These are phyloP conservation scores for Pestalotiopsis sp. DNA, from an alignment of 2,329 filamentous ascomycete species.

Conservation along the genomic window DNA sequence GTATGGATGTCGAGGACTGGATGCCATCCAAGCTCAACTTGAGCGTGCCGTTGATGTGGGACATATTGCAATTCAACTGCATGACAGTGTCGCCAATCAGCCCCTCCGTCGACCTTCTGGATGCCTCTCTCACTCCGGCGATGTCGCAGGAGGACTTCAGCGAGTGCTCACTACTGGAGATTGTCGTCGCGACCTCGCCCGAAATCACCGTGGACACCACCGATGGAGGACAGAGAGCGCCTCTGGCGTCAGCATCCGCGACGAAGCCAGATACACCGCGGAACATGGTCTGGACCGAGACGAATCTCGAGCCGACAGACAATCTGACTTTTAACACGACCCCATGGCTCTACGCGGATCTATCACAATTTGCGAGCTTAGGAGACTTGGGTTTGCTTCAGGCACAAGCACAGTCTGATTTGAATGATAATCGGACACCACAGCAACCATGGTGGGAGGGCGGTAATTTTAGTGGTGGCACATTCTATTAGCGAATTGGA, in stretches of 20 bases:
- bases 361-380: slow-evolving; percentile 40
- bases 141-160: slow-evolving; percentile 32
- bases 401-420: slow-evolving; percentile 27
- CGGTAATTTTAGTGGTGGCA: slow-evolving; percentile 39
- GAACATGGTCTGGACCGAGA: slow-evolving; percentile 29
- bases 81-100: slow-evolving; percentile 38
- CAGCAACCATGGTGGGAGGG: slow-evolving; percentile 41
- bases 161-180: slow-evolving; percentile 46
- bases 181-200: slow-evolving; percentile 53
- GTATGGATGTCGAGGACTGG: slow-evolving; percentile 52
- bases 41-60: slow-evolving; percentile 56
- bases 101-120: slow-evolving; percentile 41
- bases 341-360: slow-evolving; percentile 46
- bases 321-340: slow-evolving; percentile 43
- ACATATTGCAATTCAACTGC: slow-evolving; percentile 51
- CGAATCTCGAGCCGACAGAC: slow-evolving; percentile 35
- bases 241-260: slow-evolving; percentile 35
- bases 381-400: slow-evolving; percentile 38
- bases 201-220: slow-evolving; percentile 54
- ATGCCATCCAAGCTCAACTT: slow-evolving; percentile 55
- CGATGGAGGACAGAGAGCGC: slow-evolving; percentile 52
- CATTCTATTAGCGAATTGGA: slow-evolving; percentile 35
- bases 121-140: slow-evolving; percentile 41
- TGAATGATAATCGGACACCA: slow-evolving; percentile 15
- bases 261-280: slow-evolving; percentile 26